Evolutionary conservation across 352 stramenopile species (phyloP).

Genomic region (Globisporangium nagaii): DNA sequence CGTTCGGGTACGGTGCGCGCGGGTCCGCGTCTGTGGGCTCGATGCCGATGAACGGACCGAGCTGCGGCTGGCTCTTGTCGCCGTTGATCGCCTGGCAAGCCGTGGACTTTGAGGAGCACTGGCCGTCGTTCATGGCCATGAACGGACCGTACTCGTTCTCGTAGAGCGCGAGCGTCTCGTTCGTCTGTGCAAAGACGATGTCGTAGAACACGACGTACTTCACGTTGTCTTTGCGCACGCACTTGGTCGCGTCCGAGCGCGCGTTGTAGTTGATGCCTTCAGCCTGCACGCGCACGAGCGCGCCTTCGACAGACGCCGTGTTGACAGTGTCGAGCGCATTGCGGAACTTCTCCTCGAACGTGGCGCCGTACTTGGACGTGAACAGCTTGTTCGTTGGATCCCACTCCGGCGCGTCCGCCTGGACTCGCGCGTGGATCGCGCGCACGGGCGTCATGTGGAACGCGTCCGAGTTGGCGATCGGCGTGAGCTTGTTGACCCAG

Average conservation of each 20-base stretch:
- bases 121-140: constrained; percentile 61
- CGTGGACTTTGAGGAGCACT: constrained; percentile 48
- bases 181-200: constrained; percentile 67
- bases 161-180: constrained; percentile 69
- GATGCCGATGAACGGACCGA: constrained; percentile 64
- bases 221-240: constrained; percentile 72
- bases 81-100: constrained; percentile 79
- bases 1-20: constrained; percentile 64
- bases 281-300: constrained; percentile 43
- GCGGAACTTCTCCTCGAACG: constrained; percentile 23
- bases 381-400: constrained; percentile 22
- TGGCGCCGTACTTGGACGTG: constrained; percentile 4
- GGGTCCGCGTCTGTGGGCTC: constrained; percentile 39
- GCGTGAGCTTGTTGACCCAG: constrained; percentile 21
- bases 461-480: constrained; percentile 29
- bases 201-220: constrained; percentile 83
- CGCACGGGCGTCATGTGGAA: constrained; percentile 53
- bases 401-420: constrained; percentile 56
- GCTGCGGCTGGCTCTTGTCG: constrained; percentile 44
- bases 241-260: constrained; percentile 6
- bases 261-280: constrained; percentile 48
- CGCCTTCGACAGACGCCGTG: constrained; percentile 39
- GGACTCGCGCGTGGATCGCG: constrained; percentile 53
- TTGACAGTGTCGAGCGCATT: constrained; percentile 34
- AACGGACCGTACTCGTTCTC: constrained; percentile 63